phyloP scores from a whole-genome alignment of 2,329 filamentous ascomycete species.

The Myotisia sp. region DNA sequence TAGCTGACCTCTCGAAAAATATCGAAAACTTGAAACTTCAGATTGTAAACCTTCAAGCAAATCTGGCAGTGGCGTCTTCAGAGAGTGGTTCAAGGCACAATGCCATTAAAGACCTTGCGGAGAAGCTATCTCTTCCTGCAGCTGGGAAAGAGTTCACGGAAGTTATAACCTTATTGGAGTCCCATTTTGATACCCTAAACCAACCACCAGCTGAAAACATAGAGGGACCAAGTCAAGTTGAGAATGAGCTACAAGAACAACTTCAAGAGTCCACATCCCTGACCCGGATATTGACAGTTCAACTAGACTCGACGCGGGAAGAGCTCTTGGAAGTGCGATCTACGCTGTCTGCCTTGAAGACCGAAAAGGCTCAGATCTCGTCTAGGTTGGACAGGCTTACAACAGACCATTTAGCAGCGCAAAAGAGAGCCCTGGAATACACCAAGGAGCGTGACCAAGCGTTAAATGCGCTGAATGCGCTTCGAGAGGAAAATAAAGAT shows the following conservation, averaged over 20 bases:
- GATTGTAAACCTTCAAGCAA: slow-evolving; percentile 23
- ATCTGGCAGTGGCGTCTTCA: slow-evolving; percentile 22
- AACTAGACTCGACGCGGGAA: slow-evolving; percentile 23
- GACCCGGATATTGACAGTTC: slow-evolving; percentile 21
- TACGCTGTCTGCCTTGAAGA: slow-evolving; percentile 25
- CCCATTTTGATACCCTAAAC: background rate
- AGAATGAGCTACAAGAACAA: slow-evolving; percentile 18
- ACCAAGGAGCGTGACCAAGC: slow-evolving; percentile 22
- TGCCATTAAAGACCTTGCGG: slow-evolving; percentile 25
- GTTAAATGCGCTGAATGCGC: slow-evolving; percentile 18
- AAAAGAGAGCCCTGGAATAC: slow-evolving; percentile 19
- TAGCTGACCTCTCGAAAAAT: slow-evolving; percentile 22
- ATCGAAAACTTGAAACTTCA: slow-evolving; percentile 26
- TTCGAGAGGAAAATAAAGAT: slow-evolving; percentile 13
- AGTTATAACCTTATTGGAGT: slow-evolving; percentile 14
- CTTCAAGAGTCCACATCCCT: slow-evolving; percentile 18
- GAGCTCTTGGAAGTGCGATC: slow-evolving; percentile 24
- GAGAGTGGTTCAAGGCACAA: slow-evolving; percentile 25
- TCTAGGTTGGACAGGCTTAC: slow-evolving; percentile 23
- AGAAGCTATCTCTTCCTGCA: slow-evolving; percentile 21
- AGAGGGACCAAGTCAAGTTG: too few relatives aligned
- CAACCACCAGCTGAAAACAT: slow-evolving; percentile 14
- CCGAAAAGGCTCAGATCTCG: slow-evolving; percentile 26
- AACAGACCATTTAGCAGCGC: slow-evolving; percentile 19
- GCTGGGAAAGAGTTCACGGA: slow-evolving; percentile 25